Conservation (phyloP, 2,329 filamentous ascomycete species). For the Xylaria multiplex region DNA sequence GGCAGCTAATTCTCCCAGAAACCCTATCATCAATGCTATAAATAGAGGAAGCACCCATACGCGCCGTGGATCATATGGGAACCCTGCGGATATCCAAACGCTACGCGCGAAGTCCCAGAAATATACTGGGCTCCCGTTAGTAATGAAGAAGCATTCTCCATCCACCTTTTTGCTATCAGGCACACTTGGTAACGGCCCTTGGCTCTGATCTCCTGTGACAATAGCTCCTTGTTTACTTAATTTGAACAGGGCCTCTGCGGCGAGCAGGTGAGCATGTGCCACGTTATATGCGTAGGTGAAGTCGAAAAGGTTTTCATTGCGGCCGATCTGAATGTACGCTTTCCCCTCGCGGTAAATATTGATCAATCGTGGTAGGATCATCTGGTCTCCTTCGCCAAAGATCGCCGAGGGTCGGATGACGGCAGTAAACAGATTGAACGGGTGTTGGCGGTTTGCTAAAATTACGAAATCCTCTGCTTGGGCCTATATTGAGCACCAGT, state of each 20-base stretch:
- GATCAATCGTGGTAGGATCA: constrained; percentile 16
- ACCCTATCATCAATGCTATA: neutral
- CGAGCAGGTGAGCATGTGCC: neutral
- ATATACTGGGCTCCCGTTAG: neutral
- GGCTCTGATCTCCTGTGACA: neutral
- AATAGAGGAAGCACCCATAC: constrained; percentile 3
- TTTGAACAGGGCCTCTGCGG: neutral
- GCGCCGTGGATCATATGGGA: neutral
- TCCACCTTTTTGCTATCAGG: neutral
- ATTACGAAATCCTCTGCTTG: neutral
- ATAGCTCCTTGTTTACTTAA: neutral
- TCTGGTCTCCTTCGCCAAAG: constrained; percentile 14
- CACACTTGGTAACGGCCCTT: neutral
- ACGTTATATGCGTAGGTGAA: neutral
- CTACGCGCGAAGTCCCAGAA: constrained; percentile 1
- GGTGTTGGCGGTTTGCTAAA: neutral
- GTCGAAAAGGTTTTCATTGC: neutral
- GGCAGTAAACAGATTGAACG: constrained; percentile 5
- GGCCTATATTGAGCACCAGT: neutral
- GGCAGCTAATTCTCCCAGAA: neutral
- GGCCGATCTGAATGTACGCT: neutral
- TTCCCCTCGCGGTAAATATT: neutral
- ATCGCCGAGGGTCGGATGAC: constrained; percentile 13
- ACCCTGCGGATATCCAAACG: neutral
- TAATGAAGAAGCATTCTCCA: constrained; percentile 4